phyloP scores from a whole-genome alignment of 2,329 filamentous ascomycete genomes.

The Lecanosticta acicola region DNA sequence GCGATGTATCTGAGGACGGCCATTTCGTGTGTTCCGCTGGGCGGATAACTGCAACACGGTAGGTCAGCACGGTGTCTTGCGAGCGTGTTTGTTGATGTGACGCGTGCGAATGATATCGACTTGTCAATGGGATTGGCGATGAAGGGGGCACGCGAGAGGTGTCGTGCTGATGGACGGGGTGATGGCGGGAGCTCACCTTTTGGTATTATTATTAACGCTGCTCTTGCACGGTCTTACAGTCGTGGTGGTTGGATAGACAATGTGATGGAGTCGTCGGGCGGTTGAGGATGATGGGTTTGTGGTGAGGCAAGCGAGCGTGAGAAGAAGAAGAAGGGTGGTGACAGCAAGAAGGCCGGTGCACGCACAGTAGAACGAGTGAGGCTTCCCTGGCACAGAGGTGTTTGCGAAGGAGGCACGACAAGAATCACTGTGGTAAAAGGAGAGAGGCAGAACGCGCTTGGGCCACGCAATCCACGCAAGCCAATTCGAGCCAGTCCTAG shows the following conservation, averaged over 20 bases:
- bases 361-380: slow-evolving; percentile 7
- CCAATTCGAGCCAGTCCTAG: not conserved
- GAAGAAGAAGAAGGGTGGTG: slow-evolving; percentile 5
- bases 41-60: slow-evolving; percentile 15
- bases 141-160: not conserved
- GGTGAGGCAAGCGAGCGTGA: slow-evolving; percentile 7
- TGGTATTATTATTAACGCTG: slow-evolving; percentile 9
- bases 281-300: slow-evolving; percentile 2
- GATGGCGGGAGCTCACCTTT: slow-evolving; percentile 5
- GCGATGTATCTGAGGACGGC: slow-evolving; percentile 52
- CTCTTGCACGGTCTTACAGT: slow-evolving; percentile 1
- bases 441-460: slow-evolving; percentile 7
- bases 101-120: slow-evolving; percentile 3
- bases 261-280: slow-evolving; percentile 3
- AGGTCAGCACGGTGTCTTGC: slow-evolving; percentile 15
- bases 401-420: slow-evolving; percentile 7
- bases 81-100: slow-evolving; percentile 1
- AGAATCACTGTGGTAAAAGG: slow-evolving; percentile 9
- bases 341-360: slow-evolving; percentile 4
- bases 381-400: slow-evolving; percentile 6
- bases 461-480: slow-evolving; percentile 6
- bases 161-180: not conserved
- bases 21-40: slow-evolving; percentile 36
- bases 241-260: slow-evolving; percentile 5
- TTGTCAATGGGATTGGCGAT: not conserved